These are phyloP conservation scores for Marasmius oreades DNA, from an alignment of 1,284 basidiomycete species.

Conservation along the genomic window DNA sequence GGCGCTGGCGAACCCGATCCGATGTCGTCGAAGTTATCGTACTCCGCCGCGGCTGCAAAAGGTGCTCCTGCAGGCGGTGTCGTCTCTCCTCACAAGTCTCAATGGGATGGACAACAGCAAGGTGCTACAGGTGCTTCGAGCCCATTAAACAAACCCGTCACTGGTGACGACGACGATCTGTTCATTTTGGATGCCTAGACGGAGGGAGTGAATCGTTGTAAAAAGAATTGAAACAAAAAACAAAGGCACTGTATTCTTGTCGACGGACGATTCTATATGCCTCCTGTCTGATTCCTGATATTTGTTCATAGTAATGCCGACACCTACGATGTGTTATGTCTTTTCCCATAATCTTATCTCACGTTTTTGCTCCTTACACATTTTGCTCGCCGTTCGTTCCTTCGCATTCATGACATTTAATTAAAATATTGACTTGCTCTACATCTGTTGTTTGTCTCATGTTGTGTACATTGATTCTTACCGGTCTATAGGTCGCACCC, in stretches of 20 bases:
- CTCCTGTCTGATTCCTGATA: background rate
- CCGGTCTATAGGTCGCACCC: background rate
- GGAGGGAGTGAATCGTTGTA: background rate
- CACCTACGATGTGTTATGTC: background rate
- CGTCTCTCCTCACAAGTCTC: background rate
- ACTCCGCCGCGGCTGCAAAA: background rate
- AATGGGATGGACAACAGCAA: background rate
- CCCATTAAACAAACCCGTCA: background rate
- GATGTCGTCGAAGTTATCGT: background rate
- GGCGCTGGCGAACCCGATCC: background rate
- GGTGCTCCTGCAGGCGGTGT: background rate
- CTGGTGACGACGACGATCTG: constrained; percentile 1
- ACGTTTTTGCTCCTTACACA: background rate
- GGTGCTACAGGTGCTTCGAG: background rate
- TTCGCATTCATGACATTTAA: background rate
- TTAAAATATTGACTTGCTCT: background rate
- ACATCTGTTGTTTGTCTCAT: background rate
- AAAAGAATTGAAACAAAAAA: background rate
- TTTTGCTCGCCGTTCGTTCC: background rate
- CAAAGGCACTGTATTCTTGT: background rate
- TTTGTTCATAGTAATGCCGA: background rate
- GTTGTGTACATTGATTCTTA: background rate
- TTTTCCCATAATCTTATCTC: background rate
- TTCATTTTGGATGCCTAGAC: constrained; percentile 1
- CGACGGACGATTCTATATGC: background rate